A percentile compares a stretch with the other conserved stretches of the same genome.
Conservation (phyloP, 805 yeast species). For the Suhomyces canberraensis region DNA sequence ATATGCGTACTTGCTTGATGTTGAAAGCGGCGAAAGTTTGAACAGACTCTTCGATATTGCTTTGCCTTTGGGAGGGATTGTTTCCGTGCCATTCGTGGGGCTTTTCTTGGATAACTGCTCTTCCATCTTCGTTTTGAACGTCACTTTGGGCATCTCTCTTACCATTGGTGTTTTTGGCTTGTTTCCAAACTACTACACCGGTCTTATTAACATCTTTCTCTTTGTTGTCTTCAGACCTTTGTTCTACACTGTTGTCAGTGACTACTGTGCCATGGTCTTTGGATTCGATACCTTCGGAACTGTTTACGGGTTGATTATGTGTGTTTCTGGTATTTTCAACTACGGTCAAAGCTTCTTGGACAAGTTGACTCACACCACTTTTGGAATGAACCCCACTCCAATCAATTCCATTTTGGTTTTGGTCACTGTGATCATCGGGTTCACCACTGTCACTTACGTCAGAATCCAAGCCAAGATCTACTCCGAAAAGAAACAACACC, state of each 20-base stretch:
- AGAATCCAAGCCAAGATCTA: slow-evolving; percentile 8
- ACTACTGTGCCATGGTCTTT: slow-evolving; percentile 60
- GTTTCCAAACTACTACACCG: slow-evolving; percentile 37
- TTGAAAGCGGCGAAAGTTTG: slow-evolving; percentile 34
- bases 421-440: slow-evolving; percentile 44
- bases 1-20: slow-evolving; percentile 44
- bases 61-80: slow-evolving; percentile 54
- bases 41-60: slow-evolving; percentile 51
- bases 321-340: slow-evolving; percentile 50
- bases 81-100: slow-evolving; percentile 55
- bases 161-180: slow-evolving; percentile 49
- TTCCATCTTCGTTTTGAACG: slow-evolving; percentile 42
- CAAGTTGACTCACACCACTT: slow-evolving; percentile 46
- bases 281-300: slow-evolving; percentile 62
- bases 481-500: no score
- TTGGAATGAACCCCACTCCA: slow-evolving; percentile 55
- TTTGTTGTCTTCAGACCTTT: slow-evolving; percentile 57
- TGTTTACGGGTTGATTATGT: slow-evolving; percentile 54
- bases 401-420: slow-evolving; percentile 39
- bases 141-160: slow-evolving; percentile 40
- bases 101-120: slow-evolving; percentile 47
- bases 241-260: slow-evolving; percentile 55
- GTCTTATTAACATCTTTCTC: slow-evolving; percentile 43
- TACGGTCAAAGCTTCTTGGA: slow-evolving; percentile 48
- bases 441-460: slow-evolving; percentile 40